These are phyloP conservation scores for Xylariaceae sp. DNA, from an alignment of 2,329 filamentous ascomycete species.

Conservation along the genomic window DNA sequence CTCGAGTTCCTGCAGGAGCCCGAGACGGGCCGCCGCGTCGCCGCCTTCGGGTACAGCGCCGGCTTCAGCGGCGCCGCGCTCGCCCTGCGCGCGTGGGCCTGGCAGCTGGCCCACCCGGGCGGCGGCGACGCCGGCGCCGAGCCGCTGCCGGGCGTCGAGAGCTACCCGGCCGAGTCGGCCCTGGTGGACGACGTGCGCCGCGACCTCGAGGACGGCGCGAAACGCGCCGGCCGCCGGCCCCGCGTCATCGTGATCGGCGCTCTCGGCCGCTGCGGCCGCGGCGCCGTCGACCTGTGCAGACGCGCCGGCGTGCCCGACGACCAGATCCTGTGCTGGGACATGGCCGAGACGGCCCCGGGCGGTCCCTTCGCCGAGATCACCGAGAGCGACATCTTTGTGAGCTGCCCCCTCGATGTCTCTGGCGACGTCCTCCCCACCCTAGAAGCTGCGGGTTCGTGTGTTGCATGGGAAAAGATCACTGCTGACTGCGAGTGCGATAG, in stretches of 20 bases:
- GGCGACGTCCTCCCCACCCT: not conserved
- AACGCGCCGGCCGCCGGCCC: constrained; percentile 59
- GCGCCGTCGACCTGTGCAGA: constrained; percentile 72
- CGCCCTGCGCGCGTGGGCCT: constrained; percentile 73
- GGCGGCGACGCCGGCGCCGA: too few species aligned
- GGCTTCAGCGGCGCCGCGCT: constrained; percentile 70
- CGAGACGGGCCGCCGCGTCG: constrained; percentile 60
- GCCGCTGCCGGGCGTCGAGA: constrained; percentile 57
- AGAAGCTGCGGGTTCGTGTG: too few species aligned
- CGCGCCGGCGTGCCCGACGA: constrained; percentile 64
- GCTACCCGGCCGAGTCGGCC: constrained; percentile 66
- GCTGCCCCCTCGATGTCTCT: constrained; percentile 69
- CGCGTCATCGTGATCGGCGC: constrained; percentile 79
- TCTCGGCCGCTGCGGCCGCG: constrained; percentile 74
- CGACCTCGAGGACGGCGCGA: constrained; percentile 56
- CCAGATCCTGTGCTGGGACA: constrained; percentile 64
- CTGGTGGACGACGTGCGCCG: constrained; percentile 69
- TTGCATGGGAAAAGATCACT: too few species aligned
- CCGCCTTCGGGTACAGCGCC: constrained; percentile 66
- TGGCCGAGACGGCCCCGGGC: constrained; percentile 67
- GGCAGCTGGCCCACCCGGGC: constrained; percentile 63
- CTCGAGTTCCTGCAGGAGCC: constrained; percentile 75
- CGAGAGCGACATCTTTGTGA: constrained; percentile 70
- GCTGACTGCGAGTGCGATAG: not conserved
- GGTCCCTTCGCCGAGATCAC: constrained; percentile 76